A percentile compares a stretch with the other conserved stretches of the same genome.
Conservation (phyloP, 805 yeast species). For the Kluyveromyces dobzhanskii region DNA sequence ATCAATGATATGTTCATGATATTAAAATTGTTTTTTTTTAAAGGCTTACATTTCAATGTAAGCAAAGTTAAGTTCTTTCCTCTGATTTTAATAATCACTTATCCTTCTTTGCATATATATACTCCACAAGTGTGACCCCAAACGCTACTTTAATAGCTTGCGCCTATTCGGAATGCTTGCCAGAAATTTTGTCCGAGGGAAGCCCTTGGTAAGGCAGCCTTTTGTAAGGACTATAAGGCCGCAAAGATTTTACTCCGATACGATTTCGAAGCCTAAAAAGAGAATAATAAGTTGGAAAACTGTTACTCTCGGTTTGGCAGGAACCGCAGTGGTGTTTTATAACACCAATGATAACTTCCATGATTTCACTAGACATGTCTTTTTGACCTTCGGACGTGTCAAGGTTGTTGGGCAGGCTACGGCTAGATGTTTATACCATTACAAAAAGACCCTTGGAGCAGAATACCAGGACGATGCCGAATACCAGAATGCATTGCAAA, state of each 20-base stretch:
- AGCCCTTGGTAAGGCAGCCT: neutral
- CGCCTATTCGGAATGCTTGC: neutral
- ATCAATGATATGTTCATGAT: too few species aligned
- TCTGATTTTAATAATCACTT: too few species aligned
- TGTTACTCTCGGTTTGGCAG: conserved; percentile 6
- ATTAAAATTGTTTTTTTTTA: too few species aligned
- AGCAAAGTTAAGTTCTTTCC: too few species aligned
- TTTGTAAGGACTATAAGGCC: neutral
- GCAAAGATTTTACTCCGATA: neutral
- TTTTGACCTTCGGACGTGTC: conserved; percentile 40
- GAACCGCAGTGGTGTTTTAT: conserved; percentile 16
- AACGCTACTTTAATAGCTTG: too few species aligned
- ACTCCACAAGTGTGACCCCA: too few species aligned
- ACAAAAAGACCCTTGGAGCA: conserved; percentile 46
- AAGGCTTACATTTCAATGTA: too few species aligned
- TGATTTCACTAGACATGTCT: conserved; percentile 17
- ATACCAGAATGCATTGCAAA: conserved; percentile 43
- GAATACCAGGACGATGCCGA: conserved; percentile 38
- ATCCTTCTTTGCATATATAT: too few species aligned
- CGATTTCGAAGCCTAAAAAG: neutral
- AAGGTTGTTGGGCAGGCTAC: conserved; percentile 65
- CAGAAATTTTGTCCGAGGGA: neutral
- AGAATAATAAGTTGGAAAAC: conserved; percentile 6
- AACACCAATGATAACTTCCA: conserved; percentile 22
- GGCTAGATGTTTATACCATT: conserved; percentile 60